These are phyloP conservation scores for Termitomyces sp. DNA, from an alignment of 1,284 basidiomycete genomes.

Conservation along the genomic window DNA sequence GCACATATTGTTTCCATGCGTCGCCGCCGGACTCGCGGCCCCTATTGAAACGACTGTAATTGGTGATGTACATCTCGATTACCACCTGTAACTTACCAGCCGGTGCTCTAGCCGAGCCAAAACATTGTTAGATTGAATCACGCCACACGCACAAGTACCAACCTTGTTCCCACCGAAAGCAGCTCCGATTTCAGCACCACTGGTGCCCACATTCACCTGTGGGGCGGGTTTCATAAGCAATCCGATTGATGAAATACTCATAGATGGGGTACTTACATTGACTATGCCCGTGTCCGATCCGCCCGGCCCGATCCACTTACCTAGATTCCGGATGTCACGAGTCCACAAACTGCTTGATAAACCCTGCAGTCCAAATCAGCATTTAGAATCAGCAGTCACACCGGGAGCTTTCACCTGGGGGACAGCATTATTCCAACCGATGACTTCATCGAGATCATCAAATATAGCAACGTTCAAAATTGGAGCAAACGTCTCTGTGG, in stretches of 20 bases:
- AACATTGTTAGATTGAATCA: slow-evolving; percentile 16
- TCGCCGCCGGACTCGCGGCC: slow-evolving; percentile 96
- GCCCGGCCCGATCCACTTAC: slow-evolving; percentile 87
- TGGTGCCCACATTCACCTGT: slow-evolving; percentile 88
- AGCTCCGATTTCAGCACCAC: slow-evolving; percentile 85
- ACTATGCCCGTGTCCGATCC: slow-evolving; percentile 87
- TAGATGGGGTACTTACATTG: slow-evolving; percentile 47
- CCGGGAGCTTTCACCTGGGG: slow-evolving; percentile 50
- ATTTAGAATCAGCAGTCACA: slow-evolving; percentile 14
- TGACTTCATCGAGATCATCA: slow-evolving; percentile 86
- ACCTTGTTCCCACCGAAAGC: slow-evolving; percentile 95
- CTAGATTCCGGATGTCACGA: slow-evolving; percentile 72
- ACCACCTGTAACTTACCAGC: slow-evolving; percentile 50
- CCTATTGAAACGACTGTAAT: slow-evolving; percentile 41
- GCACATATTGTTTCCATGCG: slow-evolving; percentile 92
- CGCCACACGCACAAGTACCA: slow-evolving; percentile 16
- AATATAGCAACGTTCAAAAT: slow-evolving; percentile 87
- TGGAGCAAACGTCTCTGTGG: slow-evolving; percentile 83
- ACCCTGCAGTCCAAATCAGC: slow-evolving; percentile 42
- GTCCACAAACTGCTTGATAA: slow-evolving; percentile 92
- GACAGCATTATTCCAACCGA: slow-evolving; percentile 89
- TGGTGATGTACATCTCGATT: slow-evolving; percentile 9
- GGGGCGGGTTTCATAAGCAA: slow-evolving; percentile 4
- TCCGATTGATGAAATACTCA: slow-evolving; percentile 8
- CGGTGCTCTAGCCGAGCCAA: slow-evolving; percentile 55